Percentiles rank a stretch among this genome's conserved stretches.
These are phyloP conservation scores for Neospermospora avenae DNA, from an alignment of 2,329 filamentous ascomycete species.

Conservation along the genomic window DNA sequence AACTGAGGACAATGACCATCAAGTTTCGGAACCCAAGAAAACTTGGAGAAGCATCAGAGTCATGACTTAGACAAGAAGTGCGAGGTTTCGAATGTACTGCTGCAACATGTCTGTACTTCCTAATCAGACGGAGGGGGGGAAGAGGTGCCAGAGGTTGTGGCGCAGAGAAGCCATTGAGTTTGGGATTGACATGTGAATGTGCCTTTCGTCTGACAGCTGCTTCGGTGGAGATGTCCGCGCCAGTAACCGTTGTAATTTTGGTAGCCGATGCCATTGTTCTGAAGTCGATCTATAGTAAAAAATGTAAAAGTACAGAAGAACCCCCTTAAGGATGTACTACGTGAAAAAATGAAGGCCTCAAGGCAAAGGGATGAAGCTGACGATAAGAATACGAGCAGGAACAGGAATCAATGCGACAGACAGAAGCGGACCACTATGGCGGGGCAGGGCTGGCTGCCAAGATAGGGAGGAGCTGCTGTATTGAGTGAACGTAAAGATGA, in stretches of 20 bases:
- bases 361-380: constrained; percentile 47
- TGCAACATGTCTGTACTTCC: constrained; percentile 87
- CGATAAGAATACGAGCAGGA: constrained; percentile 61
- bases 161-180: constrained; percentile 17
- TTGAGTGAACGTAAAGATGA: not conserved
- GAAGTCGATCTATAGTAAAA: not conserved
- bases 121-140: constrained; percentile 37
- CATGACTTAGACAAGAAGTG: constrained; percentile 82
- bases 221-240: constrained; percentile 18
- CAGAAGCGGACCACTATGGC: constrained; percentile 37
- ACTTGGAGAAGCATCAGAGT: constrained; percentile 70
- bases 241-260: constrained; percentile 28
- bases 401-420: constrained; percentile 66
- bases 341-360: not conserved
- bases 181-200: constrained; percentile 31
- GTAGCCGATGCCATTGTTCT: constrained; percentile 23
- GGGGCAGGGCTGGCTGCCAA: constrained; percentile 40
- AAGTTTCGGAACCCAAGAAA: constrained; percentile 94
- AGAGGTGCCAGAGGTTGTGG: constrained; percentile 26
- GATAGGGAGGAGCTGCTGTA: not conserved
- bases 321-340: constrained; percentile 18
- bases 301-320: constrained; percentile 59
- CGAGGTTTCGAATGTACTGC: constrained; percentile 73
- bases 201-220: constrained; percentile 23
- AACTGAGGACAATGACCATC: constrained; percentile 89